Percentiles rank a stretch among this genome's conserved stretches.
phyloP scores from a whole-genome alignment of 768 basidiomycete species.

The Mycena leptocephala region DNA sequence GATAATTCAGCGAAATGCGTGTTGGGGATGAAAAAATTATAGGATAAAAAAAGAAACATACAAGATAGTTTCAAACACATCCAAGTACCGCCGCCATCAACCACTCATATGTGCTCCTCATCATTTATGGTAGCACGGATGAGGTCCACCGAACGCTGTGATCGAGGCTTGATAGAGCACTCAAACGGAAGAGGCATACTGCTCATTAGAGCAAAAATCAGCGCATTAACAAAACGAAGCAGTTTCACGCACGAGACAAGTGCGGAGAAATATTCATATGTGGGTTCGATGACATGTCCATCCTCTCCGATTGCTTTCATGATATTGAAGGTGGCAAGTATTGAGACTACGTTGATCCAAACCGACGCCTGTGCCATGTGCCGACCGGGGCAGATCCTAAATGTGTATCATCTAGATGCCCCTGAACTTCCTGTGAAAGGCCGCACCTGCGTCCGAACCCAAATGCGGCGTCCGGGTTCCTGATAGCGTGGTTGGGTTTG shows the following conservation, averaged over 20 bases:
- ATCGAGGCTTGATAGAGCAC: slow-evolving; percentile 1
- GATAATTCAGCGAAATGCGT: no score
- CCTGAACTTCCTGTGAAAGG: neutral
- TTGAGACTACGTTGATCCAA: slow-evolving; percentile 43
- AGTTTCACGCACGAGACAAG: neutral
- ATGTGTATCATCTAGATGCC: neutral
- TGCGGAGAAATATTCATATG: neutral
- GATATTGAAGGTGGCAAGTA: slow-evolving; percentile 46
- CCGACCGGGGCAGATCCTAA: slow-evolving; percentile 36
- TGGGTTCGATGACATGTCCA: slow-evolving; percentile 39
- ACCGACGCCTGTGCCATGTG: slow-evolving; percentile 42
- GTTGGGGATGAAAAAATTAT: no score
- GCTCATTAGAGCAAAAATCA: neutral
- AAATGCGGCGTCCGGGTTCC: slow-evolving; percentile 31
- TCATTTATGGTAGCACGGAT: neutral
- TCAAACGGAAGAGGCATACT: slow-evolving; percentile 12
- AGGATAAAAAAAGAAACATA: no score
- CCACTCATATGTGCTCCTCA: no score
- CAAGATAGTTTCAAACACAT: no score
- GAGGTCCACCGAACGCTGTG: neutral
- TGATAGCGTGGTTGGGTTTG: slow-evolving; percentile 33
- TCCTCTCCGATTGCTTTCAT: slow-evolving; percentile 38
- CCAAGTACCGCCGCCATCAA: no score
- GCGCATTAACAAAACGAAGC: neutral
- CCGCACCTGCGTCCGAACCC: slow-evolving; percentile 44